Evolutionary conservation across 148 eudicot species (phyloP).

Genomic region (Rhododendron ovatum): DNA sequence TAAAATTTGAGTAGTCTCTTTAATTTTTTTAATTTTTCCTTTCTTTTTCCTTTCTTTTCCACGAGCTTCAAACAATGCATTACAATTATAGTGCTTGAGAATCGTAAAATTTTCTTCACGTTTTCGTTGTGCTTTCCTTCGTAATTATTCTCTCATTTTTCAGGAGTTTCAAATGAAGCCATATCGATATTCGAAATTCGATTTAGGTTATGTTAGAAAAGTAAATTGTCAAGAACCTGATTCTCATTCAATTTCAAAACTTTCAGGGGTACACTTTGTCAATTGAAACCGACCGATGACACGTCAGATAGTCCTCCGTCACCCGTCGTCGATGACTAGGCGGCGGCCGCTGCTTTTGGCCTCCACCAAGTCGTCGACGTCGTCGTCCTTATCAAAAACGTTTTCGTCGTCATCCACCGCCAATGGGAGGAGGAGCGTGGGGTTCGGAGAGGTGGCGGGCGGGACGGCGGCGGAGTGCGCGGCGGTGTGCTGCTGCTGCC

Average conservation of each 20-base stretch:
- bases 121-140: not conserved
- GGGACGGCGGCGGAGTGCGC: constrained; percentile 63
- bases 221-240: not conserved
- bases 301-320: constrained; percentile 17
- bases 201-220: not conserved
- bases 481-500: constrained; percentile 57
- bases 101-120: not conserved
- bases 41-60: too few relatives aligned
- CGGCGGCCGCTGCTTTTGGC: constrained; percentile 18
- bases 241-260: not conserved
- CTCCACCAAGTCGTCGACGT: not conserved
- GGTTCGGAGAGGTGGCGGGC: constrained; percentile 54
- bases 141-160: too few relatives aligned
- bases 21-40: too few relatives aligned
- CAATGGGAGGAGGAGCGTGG: not conserved
- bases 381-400: not conserved
- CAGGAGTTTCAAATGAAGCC: too few relatives aligned
- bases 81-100: too few relatives aligned
- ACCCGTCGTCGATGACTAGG: constrained; percentile 8
- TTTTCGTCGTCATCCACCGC: not conserved
- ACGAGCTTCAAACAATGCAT: too few relatives aligned
- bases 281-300: not conserved
- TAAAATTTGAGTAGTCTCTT: too few relatives aligned
- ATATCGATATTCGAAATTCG: not conserved
- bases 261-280: not conserved